Evolutionary conservation across 2,329 filamentous ascomycete genomes (phyloP), one percentile per base, ranked within the genome.

Genomic region (Dendryphion nanum): DNA sequence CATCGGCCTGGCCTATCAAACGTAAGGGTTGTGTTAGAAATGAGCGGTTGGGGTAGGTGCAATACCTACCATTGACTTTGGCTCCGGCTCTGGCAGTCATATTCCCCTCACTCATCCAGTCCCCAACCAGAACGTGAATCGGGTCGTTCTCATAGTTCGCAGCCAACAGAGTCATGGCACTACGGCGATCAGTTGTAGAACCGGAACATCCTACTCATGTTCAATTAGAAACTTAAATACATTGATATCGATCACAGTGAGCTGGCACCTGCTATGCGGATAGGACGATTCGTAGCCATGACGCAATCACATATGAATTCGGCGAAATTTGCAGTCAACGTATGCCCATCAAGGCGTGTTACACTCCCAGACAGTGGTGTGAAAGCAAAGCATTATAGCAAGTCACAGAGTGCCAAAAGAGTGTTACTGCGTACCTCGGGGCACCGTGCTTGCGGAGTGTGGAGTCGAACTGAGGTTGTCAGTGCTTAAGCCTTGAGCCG

Each of bases 61-160:
- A 20, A n/a, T 17, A 26, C 23, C 2, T 45, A 57, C 55, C 50
- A 28, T 47, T 50, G 17, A 51, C 33, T 26, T 55, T 60, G 2
- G 44, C 40, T 12, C 55, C 51, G 1, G 51, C 54, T 19, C 55
- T 40, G 6, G 45, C 46, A 6, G 57, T 60, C 57, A 62, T 61
- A 30, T 61, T 61, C 1, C 46, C 54, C 34, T 61, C 59, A 20
- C 50, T 53, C 55, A 62, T 57, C 57, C 56, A 61, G 18, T 61
- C 59, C 7, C 59, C 59, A 2, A 53, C 55, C 6, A 62, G 47
- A 12, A 64, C 57, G 40, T 64, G 57, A 16, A 64, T 50, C 1
- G 57, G 54, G 18, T 63, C 59, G 15, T 51, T 48, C 6, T 45
- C 41, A 19, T 51, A 50, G 31, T 60, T 59, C 4, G 48, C 49